Percentiles rank a stretch among this genome's conserved stretches.
phyloP scores from a whole-genome alignment of 441 rosid genomes.

The Brassica hybrid region DNA sequence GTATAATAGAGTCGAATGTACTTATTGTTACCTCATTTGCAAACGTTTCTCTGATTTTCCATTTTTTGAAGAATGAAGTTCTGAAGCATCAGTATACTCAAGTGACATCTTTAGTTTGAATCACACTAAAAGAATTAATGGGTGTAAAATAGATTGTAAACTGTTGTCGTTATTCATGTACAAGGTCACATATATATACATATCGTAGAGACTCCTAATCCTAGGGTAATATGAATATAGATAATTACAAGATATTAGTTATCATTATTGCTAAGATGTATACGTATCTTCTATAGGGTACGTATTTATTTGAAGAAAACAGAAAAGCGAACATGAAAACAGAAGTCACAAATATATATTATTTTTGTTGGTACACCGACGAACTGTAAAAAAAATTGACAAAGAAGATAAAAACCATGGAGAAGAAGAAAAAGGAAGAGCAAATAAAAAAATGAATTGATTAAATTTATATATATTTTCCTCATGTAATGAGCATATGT shows the following conservation, averaged over 20 bases:
- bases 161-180: neutral
- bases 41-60: neutral
- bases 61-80: neutral
- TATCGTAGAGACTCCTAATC: neutral
- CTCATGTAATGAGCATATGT: too few species aligned
- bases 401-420: too few species aligned
- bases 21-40: neutral
- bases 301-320: too few species aligned
- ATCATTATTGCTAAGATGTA: neutral
- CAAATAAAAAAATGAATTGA: too few species aligned
- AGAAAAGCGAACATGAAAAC: too few species aligned
- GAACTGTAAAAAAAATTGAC: too few species aligned
- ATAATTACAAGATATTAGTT: neutral
- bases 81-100: neutral
- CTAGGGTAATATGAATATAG: neutral
- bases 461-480: too few species aligned
- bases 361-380: too few species aligned
- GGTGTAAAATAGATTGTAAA: neutral
- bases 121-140: neutral
- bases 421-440: too few species aligned
- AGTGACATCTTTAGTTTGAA: neutral
- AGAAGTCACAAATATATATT: too few species aligned
- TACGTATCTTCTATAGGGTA: neutral
- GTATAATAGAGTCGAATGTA: neutral
- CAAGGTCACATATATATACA: neutral